A percentile compares a stretch with the other conserved stretches of the same genome.
These are phyloP conservation scores for Sporothrix mexicana DNA, from an alignment of 2,329 filamentous ascomycete genomes.

Conservation along the genomic window DNA sequence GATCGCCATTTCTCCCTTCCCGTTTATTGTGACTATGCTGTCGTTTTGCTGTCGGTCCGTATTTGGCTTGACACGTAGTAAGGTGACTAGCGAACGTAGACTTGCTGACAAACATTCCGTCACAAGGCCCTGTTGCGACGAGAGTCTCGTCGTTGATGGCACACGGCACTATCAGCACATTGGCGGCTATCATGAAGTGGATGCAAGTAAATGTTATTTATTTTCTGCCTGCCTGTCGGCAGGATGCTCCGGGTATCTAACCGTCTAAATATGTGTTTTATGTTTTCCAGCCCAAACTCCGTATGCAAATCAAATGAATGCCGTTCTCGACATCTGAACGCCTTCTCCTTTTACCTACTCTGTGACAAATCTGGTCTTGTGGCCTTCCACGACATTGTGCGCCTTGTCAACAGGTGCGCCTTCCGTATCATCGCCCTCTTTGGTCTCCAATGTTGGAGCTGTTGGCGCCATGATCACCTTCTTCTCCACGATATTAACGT, in stretches of 20 bases:
- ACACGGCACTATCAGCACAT: not conserved
- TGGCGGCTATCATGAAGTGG: not conserved
- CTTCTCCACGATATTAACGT: slow-evolving; percentile 61
- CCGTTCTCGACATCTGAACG: not conserved
- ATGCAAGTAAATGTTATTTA: not conserved
- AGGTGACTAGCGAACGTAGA: not conserved
- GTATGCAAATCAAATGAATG: not conserved
- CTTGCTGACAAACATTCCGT: not conserved
- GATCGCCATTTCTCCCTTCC: slow-evolving; percentile 73
- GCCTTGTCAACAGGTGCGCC: not conserved
- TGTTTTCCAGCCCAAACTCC: slow-evolving; percentile 25
- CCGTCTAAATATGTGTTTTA: not conserved
- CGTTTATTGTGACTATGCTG: slow-evolving; percentile 40
- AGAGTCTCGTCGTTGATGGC: no score
- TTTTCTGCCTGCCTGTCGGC: slow-evolving; percentile 12
- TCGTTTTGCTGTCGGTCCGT: slow-evolving; percentile 24
- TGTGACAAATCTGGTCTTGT: slow-evolving; percentile 29
- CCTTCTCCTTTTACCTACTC: not conserved
- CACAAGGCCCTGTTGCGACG: no score
- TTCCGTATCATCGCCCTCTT: slow-evolving; percentile 45
- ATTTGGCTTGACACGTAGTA: slow-evolving; percentile 41
- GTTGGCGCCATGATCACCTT: slow-evolving; percentile 49
- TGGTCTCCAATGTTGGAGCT: slow-evolving; percentile 46
- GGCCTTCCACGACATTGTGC: slow-evolving; percentile 32
- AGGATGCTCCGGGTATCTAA: slow-evolving; percentile 22